Conservation (phyloP, 495 filamentous ascomycete species). For the Penicillium lividum region DNA sequence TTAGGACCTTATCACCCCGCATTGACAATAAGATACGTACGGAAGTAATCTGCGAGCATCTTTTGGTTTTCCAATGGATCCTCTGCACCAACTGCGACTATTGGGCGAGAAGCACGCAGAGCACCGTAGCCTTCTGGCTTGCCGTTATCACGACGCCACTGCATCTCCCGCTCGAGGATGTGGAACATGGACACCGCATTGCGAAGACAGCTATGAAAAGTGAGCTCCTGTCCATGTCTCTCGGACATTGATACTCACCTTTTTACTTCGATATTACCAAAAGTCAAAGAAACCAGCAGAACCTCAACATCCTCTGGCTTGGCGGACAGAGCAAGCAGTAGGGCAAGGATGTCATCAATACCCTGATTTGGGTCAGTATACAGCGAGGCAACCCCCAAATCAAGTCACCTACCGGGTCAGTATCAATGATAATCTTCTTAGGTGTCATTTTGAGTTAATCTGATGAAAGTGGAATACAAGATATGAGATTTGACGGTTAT, state of each 20-base stretch:
- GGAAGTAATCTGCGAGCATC: conserved; percentile 87
- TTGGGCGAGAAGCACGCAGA: conserved; percentile 67
- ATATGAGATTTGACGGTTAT: conserved; percentile 7
- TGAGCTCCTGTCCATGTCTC: neutral
- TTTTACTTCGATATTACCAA: conserved; percentile 86
- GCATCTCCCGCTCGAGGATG: conserved; percentile 83
- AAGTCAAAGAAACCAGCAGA: conserved; percentile 85
- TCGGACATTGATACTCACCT: conserved; percentile 47
- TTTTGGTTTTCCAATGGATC: conserved; percentile 81
- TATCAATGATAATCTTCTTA: conserved; percentile 89
- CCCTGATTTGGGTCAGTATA: conserved; percentile 52
- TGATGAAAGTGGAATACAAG: conserved; percentile 13
- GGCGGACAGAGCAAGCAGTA: conserved; percentile 81
- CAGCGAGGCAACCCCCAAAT: neutral
- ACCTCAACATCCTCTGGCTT: conserved; percentile 85
- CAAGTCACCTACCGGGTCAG: conserved; percentile 65
- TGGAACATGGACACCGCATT: conserved; percentile 94
- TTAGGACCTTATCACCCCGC: conserved; percentile 2
- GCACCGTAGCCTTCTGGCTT: conserved; percentile 66
- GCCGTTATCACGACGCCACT: conserved; percentile 73
- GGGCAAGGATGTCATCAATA: conserved; percentile 86
- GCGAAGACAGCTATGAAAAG: conserved; percentile 65
- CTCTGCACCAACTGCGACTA: conserved; percentile 84
- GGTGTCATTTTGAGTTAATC: conserved; percentile 10
- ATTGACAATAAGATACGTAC: conserved; percentile 51